Conservation (phyloP, 345 rosid genomes). For the Microthlaspi erraticum region DNA sequence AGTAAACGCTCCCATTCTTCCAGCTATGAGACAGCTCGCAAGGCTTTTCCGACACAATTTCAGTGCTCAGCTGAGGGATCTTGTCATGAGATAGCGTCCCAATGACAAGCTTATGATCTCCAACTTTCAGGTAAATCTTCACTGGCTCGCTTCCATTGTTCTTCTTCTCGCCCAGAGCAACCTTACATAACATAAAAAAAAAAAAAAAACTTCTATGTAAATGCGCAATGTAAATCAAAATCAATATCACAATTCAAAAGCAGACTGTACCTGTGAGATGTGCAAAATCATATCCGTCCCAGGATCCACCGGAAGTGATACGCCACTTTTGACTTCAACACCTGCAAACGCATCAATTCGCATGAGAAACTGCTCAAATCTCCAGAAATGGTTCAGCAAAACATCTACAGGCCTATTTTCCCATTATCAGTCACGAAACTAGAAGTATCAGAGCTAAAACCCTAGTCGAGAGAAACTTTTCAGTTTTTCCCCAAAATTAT, state of each 20-base stretch:
- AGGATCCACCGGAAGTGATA: constrained; percentile 44
- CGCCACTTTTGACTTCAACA: constrained; percentile 66
- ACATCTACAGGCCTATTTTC: not conserved
- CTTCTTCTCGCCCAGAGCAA: constrained; percentile 63
- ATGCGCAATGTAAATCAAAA: not conserved
- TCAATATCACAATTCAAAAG: not conserved
- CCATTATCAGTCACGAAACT: not conserved
- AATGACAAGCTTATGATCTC: constrained; percentile 55
- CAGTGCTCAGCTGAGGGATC: constrained; percentile 63
- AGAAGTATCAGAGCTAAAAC: not conserved
- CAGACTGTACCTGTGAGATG: constrained; percentile 61
- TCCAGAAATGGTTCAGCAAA: not conserved
- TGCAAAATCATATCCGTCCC: constrained; percentile 50
- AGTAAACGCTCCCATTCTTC: constrained; percentile 72
- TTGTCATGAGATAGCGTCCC: constrained; percentile 70
- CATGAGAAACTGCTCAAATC: not conserved
- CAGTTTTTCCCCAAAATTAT: not conserved
- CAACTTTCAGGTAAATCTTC: constrained; percentile 46
- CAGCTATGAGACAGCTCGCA: constrained; percentile 71
- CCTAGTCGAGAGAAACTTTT: constrained; percentile 1
- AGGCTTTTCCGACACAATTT: constrained; percentile 57
- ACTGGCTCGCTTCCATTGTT: constrained; percentile 51
- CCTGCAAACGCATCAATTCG: constrained; percentile 43
- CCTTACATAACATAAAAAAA: constrained; percentile 56
- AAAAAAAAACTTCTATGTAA: constrained; percentile 1